phyloP scores from a whole-genome alignment of 2,329 filamentous ascomycete species.

The Nigrospora osmanthi region DNA sequence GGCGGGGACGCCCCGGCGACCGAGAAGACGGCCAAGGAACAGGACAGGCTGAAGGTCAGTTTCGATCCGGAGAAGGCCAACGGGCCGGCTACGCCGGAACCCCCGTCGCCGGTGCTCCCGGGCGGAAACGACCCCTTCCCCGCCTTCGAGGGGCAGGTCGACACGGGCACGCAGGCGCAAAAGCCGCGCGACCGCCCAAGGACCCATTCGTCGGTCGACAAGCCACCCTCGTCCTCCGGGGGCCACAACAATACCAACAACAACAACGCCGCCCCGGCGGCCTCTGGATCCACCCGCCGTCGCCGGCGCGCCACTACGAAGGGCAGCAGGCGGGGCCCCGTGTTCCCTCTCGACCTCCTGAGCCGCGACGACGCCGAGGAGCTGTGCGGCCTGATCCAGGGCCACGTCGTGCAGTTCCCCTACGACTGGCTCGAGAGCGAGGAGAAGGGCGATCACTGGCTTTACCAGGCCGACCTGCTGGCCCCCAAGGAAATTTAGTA shows the following conservation, averaged over 20 bases:
- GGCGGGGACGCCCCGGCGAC: constrained; percentile 10
- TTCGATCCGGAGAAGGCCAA: constrained; percentile 10
- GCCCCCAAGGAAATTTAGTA: constrained; percentile 96
- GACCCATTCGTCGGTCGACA: constrained; percentile 48
- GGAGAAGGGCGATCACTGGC: constrained; percentile 90
- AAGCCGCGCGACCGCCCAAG: constrained; percentile 41
- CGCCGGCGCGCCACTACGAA: constrained; percentile 64
- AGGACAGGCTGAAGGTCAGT: constrained; percentile 7
- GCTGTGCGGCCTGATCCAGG: constrained; percentile 74
- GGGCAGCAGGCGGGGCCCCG: constrained; percentile 56
- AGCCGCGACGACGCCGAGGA: constrained; percentile 71
- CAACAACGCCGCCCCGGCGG: constrained; percentile 10
- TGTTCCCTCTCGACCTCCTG: constrained; percentile 67
- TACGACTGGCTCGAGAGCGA: constrained; percentile 93
- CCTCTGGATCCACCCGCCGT: constrained; percentile 45
- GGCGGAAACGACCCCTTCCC: constrained; percentile 38
- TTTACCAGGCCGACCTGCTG: constrained; percentile 92
- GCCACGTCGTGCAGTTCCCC: constrained; percentile 83
- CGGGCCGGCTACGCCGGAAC: constrained; percentile 19
- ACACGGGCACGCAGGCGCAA: constrained; percentile 21
- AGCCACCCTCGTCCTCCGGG: constrained; percentile 28
- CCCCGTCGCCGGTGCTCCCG: constrained; percentile 32
- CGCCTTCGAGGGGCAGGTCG: constrained; percentile 29
- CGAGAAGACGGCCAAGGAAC: constrained; percentile 12
- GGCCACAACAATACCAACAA: constrained; percentile 17